These are phyloP conservation scores for Boletus sp. DNA, from an alignment of 768 basidiomycete genomes.

Conservation along the genomic window DNA sequence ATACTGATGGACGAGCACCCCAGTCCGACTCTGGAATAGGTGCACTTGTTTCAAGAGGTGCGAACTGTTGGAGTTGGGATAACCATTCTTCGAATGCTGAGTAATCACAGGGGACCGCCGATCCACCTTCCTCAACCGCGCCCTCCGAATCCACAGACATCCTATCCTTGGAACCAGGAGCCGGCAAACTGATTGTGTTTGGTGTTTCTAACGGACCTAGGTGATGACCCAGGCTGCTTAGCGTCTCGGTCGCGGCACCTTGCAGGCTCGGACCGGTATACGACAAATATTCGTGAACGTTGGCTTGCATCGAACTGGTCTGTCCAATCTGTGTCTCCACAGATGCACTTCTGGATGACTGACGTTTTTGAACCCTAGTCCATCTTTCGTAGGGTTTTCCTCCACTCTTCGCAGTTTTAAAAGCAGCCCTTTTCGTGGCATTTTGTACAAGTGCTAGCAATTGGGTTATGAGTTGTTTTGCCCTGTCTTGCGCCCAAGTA, in stretches of 20 bases:
- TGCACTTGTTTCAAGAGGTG: slow-evolving; percentile 22
- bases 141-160: slow-evolving; percentile 8
- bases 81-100: slow-evolving; percentile 50
- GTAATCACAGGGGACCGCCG: slow-evolving; percentile 32
- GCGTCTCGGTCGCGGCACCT: background rate
- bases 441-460: slow-evolving; percentile 58
- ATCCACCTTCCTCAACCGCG: slow-evolving; percentile 8
- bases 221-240: slow-evolving; percentile 34
- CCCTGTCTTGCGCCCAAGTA: slow-evolving; percentile 65
- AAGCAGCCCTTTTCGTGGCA: slow-evolving; percentile 61
- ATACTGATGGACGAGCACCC: background rate
- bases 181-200: background rate
- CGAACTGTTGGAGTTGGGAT: slow-evolving; percentile 47
- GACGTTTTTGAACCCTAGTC: slow-evolving; percentile 36
- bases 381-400: slow-evolving; percentile 5
- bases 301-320: background rate
- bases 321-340: slow-evolving; percentile 11
- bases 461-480: slow-evolving; percentile 60
- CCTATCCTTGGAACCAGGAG: slow-evolving; percentile 6
- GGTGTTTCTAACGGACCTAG: slow-evolving; percentile 38
- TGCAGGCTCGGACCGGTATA: background rate
- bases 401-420: slow-evolving; percentile 36
- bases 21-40: slow-evolving; percentile 12
- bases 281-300: background rate
- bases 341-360: slow-evolving; percentile 30